Evolutionary conservation across 208 protist species (phyloP).

Genomic region (Trypanosoma cruzi): DNA sequence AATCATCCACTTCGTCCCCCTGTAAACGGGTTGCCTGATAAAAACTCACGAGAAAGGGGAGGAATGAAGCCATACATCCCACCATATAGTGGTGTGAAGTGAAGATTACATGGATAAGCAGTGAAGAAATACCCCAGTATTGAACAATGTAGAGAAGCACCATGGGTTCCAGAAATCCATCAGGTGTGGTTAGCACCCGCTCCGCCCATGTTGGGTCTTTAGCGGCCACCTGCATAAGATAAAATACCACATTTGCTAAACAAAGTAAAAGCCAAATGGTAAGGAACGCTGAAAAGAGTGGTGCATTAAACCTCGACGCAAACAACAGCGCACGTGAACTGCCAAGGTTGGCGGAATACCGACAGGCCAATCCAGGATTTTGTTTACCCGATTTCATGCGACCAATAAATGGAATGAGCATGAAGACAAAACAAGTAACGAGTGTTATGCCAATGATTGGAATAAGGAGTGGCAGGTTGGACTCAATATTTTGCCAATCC

Average conservation of each 20-base stretch:
- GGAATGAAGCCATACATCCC: slow-evolving; percentile 28
- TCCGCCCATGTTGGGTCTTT: not conserved
- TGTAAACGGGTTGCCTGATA: slow-evolving; percentile 49
- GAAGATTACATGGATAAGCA: slow-evolving; percentile 46
- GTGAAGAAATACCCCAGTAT: slow-evolving; percentile 32
- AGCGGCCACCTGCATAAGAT: slow-evolving; percentile 24
- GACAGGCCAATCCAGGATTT: not conserved
- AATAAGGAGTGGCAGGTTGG: not conserved
- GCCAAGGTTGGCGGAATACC: slow-evolving; percentile 9
- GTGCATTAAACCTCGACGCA: slow-evolving; percentile 13
- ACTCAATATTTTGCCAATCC: slow-evolving; percentile 22
- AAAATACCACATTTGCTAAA: slow-evolving; percentile 28
- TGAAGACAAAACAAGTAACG: slow-evolving; percentile 11
- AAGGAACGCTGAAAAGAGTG: slow-evolving; percentile 11
- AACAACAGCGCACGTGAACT: slow-evolving; percentile 20
- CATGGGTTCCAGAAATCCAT: not conserved
- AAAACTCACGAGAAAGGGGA: slow-evolving; percentile 47
- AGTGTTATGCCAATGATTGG: slow-evolving; percentile 14
- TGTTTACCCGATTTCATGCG: not conserved
- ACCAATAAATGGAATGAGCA: slow-evolving; percentile 5
- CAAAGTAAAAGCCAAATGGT: slow-evolving; percentile 19
- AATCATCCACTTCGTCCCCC: slow-evolving; percentile 43
- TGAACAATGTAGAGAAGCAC: slow-evolving; percentile 30
- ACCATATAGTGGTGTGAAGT: slow-evolving; percentile 31
- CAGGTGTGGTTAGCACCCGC: not conserved